These are phyloP conservation scores for Melampsora larici-populina DNA, from an alignment of 1,284 basidiomycete species.

Conservation along the genomic window DNA sequence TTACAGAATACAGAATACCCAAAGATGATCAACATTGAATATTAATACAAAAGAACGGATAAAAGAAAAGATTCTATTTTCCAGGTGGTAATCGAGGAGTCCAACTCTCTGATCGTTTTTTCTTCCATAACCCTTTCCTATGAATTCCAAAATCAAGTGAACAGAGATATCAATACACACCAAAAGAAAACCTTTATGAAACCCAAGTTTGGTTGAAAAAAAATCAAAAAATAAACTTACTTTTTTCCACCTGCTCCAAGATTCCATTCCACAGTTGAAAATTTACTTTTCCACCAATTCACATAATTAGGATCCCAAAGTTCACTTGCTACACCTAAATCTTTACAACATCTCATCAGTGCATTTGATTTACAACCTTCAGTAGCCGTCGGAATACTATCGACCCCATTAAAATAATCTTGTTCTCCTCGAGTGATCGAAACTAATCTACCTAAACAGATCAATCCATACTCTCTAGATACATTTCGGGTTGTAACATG, in stretches of 20 bases:
- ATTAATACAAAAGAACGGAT: not conserved
- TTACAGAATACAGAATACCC: not conserved
- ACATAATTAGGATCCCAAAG: slow-evolving; percentile 64
- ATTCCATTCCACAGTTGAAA: slow-evolving; percentile 32
- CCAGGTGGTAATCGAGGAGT: slow-evolving; percentile 1
- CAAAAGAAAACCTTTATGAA: too few relatives aligned
- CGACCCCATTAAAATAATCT: slow-evolving; percentile 82
- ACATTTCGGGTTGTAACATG: slow-evolving; percentile 67
- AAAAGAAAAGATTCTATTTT: not conserved
- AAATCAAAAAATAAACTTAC: not conserved
- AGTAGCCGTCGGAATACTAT: slow-evolving; percentile 85
- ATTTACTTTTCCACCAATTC: slow-evolving; percentile 43
- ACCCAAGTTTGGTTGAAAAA: too few relatives aligned
- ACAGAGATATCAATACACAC: not conserved
- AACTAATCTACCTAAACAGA: slow-evolving; percentile 91
- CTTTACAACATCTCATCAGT: slow-evolving; percentile 96
- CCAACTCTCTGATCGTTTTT: slow-evolving; percentile 32
- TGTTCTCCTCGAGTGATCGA: slow-evolving; percentile 91
- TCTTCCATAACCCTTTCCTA: slow-evolving; percentile 23
- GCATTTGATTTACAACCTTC: slow-evolving; percentile 97
- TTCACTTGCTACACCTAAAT: slow-evolving; percentile 91
- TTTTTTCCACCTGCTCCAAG: slow-evolving; percentile 16
- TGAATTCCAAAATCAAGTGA: too few relatives aligned
- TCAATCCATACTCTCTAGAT: slow-evolving; percentile 87
- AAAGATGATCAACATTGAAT: not conserved